A percentile compares a stretch with the other conserved stretches of the same genome.
Evolutionary conservation across 2,329 filamentous ascomycete species (phyloP).

Genomic region (Aspergillus fijiensis): DNA sequence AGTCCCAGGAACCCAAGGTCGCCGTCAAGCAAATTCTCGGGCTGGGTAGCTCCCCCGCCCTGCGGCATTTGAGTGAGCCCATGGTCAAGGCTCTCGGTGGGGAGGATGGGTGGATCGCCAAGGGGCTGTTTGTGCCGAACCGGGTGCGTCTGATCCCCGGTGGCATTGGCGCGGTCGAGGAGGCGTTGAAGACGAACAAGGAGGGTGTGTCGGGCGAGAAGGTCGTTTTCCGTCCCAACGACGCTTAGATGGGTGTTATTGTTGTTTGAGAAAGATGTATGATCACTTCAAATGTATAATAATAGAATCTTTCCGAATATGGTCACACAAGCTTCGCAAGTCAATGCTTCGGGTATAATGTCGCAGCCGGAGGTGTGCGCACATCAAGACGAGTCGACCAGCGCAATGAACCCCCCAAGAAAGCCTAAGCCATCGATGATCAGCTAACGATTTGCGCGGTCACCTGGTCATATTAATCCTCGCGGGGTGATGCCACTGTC

Average conservation of each 20-base stretch:
- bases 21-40: slow-evolving; percentile 15
- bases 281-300: too few species aligned
- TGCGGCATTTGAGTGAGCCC: slow-evolving; percentile 33
- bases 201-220: slow-evolving; percentile 22
- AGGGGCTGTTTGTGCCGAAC: slow-evolving; percentile 31
- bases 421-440: too few species aligned
- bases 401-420: too few species aligned
- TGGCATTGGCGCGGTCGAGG: slow-evolving; percentile 25
- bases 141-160: slow-evolving; percentile 27
- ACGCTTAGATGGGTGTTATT: neutral
- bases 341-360: too few species aligned
- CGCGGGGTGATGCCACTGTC: too few species aligned
- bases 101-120: slow-evolving; percentile 31
- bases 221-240: slow-evolving; percentile 17
- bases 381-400: too few species aligned
- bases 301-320: too few species aligned
- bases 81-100: slow-evolving; percentile 23
- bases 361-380: too few species aligned
- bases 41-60: slow-evolving; percentile 25
- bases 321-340: too few species aligned
- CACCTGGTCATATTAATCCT: too few species aligned
- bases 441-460: too few species aligned
- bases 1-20: neutral
- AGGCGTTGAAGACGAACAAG: slow-evolving; percentile 19
- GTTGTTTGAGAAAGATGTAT: neutral